Conservation (phyloP, 345 rosid genomes). For the Alliaria petiolata region DNA sequence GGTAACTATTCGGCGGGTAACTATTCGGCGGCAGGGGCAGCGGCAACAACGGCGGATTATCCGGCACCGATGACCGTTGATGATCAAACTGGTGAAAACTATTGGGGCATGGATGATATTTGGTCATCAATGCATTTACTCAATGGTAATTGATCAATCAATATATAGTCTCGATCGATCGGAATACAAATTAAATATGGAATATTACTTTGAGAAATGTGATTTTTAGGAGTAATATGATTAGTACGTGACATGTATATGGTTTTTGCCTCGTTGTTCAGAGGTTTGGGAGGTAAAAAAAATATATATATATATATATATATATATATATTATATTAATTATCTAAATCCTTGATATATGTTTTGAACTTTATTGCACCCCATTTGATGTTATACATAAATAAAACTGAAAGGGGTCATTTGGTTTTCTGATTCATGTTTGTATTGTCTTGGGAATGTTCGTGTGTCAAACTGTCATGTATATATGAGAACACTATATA, state of each 20-base stretch:
- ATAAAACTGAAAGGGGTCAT: slow-evolving; percentile 18
- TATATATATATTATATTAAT: no score
- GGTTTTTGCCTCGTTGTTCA: slow-evolving; percentile 29
- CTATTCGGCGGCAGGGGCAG: background rate
- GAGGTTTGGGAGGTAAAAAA: no score
- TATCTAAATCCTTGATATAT: slow-evolving; percentile 17
- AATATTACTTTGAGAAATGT: slow-evolving; percentile 22
- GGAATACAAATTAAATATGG: background rate
- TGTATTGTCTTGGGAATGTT: background rate
- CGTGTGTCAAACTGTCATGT: background rate
- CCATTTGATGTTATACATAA: slow-evolving; percentile 19
- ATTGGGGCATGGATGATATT: slow-evolving; percentile 88
- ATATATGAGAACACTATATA: background rate
- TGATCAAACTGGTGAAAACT: slow-evolving; percentile 52
- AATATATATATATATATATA: no score
- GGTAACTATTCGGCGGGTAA: slow-evolving; percentile 16
- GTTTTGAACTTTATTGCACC: background rate
- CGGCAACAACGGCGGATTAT: slow-evolving; percentile 24
- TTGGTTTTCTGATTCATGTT: background rate
- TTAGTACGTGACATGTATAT: slow-evolving; percentile 33
- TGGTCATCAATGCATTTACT: slow-evolving; percentile 73
- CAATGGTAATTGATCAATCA: slow-evolving; percentile 35
- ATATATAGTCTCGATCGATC: no score
- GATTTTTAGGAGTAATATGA: slow-evolving; percentile 26
- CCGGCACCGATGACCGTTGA: slow-evolving; percentile 20